Percentiles rank a stretch among this genome's conserved stretches.
Conservation (phyloP, 257 asterid species). For the Primulina huaijiensis region DNA sequence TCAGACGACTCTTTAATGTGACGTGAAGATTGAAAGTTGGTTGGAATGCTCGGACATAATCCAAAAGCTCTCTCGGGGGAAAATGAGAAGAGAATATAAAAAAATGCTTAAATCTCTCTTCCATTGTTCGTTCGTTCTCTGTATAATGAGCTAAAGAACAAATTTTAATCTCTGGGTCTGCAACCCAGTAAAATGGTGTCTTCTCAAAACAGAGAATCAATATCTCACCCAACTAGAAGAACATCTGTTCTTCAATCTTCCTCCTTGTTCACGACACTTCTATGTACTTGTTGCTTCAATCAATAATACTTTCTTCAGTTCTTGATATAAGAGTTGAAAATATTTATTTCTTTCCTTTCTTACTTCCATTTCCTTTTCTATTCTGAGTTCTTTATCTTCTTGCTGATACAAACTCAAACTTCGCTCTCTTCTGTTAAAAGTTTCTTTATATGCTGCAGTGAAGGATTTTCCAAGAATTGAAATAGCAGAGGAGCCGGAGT, state of each 20-base stretch:
- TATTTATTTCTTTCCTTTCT: not conserved
- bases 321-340: not conserved
- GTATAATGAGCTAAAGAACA: not conserved
- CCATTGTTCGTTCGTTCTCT: too few relatives aligned
- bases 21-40: not conserved
- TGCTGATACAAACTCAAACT: slow-evolving; percentile 8
- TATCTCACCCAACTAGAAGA: too few relatives aligned
- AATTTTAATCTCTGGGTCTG: too few relatives aligned
- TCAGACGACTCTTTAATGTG: not conserved
- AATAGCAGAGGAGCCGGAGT: slow-evolving; percentile 78
- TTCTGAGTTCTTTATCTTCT: not conserved
- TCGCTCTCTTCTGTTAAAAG: slow-evolving; percentile 20
- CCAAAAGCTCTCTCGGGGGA: not conserved
- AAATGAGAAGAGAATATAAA: not conserved
- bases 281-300: not conserved
- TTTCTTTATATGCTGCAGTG: slow-evolving; percentile 35
- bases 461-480: slow-evolving; percentile 68
- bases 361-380: not conserved
- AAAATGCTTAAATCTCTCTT: too few relatives aligned
- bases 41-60: not conserved
- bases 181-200: too few relatives aligned
- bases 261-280: not conserved
- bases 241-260: not conserved
- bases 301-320: not conserved
- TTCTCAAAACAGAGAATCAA: too few relatives aligned